Evolutionary conservation across 306 rosid species (phyloP), one percentile per base, ranked within the genome.

Genomic region (Cyamopsis tetragonoloba): DNA sequence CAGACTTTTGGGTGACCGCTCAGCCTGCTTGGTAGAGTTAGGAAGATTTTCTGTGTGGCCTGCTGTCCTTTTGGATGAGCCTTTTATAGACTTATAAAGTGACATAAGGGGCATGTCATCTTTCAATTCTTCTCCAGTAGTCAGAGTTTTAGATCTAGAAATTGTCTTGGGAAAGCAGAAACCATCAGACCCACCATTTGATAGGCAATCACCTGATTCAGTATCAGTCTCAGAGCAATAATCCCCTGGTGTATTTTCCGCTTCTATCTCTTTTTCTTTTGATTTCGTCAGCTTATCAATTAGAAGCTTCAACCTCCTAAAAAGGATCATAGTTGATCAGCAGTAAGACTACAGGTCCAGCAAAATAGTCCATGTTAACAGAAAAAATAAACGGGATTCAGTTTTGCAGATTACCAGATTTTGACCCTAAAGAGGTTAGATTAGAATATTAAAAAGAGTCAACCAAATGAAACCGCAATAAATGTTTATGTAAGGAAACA

Each of bases 161-260:
- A 70, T 72, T 61, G 54, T 66, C 72, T 69, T 75, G 41, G 78
- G 55, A 49, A 80, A 68, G 84, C 80, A 77, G 65, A 79, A 70
- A 34, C 70, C 75, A 65, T 80, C 83, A 37, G 79, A 50, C 66
- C 66, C 67, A 42, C 76, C 32, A 18, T 77, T 82, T 66, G 87
- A 87, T 11, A 55, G 64, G 67, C 38, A 57, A 69, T 66, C 82
- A 65, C 60, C 72, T 71, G 76, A 87, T 80, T 89, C 93, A 18
- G 89, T 74, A 72, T 82, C 93, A 76, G 97, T 83, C 77, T 89
- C 98, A 66, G 98, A 80, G 82, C 97, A 93, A 60, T 66, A 77
- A 72, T 84, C 82, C 71, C 80, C 88, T 42, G 79, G 58, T 54
- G 32, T 38, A 39, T 44, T 50, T 71, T 70, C 74, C 23, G 67